Evolutionary conservation across 495 filamentous ascomycete genomes (phyloP).

Genomic region (Lophiostoma macrostomum): DNA sequence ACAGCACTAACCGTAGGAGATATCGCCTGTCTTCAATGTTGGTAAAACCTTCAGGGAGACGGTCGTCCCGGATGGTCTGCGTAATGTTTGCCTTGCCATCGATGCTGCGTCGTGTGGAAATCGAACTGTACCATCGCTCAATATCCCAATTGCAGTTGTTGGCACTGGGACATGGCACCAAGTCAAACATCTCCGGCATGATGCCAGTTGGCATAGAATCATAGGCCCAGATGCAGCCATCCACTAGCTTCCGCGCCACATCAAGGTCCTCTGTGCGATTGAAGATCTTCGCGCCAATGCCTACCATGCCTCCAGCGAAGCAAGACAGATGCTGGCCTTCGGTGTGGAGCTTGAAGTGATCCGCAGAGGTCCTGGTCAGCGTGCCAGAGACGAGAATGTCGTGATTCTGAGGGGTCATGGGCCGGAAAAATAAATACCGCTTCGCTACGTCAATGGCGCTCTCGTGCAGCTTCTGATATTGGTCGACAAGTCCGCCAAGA

Average conservation of each 20-base stretch:
- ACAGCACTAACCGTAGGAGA: constrained; percentile 12
- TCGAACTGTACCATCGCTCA: constrained; percentile 46
- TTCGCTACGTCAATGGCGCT: constrained; percentile 65
- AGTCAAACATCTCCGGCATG: constrained; percentile 65
- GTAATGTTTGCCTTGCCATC: constrained; percentile 37
- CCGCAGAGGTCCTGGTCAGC: constrained; percentile 32
- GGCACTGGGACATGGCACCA: constrained; percentile 57
- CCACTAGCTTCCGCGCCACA: constrained; percentile 75
- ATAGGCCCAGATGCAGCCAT: constrained; percentile 95
- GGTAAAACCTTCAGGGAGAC: constrained; percentile 57
- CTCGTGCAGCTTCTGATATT: constrained; percentile 80
- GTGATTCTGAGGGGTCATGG: constrained; percentile 72
- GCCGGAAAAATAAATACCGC: constrained; percentile 75
- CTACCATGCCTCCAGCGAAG: constrained; percentile 93
- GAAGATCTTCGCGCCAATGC: constrained; percentile 81
- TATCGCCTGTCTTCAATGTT: constrained; percentile 51
- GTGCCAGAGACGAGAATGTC: constrained; percentile 73
- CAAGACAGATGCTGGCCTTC: constrained; percentile 79
- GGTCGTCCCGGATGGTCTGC: constrained; percentile 42
- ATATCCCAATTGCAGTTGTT: constrained; percentile 55
- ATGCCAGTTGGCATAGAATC: constrained; percentile 76
- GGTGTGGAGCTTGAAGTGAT: constrained; percentile 45
- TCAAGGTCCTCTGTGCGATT: constrained; percentile 71
- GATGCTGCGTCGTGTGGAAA: constrained; percentile 17
- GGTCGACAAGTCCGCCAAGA: constrained; percentile 74